Base-by-base conservation (phyloP, 345 rosid genomes). In the Cardiospermum halicacabum region DNA sequence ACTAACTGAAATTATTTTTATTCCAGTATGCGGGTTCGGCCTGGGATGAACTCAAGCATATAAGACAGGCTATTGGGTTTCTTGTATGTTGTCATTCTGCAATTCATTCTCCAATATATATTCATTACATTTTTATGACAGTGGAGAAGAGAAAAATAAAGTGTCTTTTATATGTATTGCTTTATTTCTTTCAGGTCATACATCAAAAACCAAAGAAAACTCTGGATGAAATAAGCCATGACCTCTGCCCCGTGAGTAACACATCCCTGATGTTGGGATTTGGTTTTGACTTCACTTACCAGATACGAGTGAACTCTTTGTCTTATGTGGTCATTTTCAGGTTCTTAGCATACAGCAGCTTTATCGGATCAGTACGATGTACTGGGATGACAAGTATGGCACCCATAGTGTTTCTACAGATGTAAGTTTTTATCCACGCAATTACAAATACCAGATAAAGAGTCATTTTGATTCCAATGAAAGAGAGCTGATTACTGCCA, bases 311-410 rank as follows among this genome's bases (percentile, higher is more conserved):
- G 39, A 24, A 13, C 6, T 34, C 5, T 34, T 34, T 7, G 3
- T 34, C 10, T 34, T 34, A 5, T 62, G 30, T 53, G 15, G 59
- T 34, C 43, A 18, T 56, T 49, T 59, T 0, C 85, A 92, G 98
- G 92, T 92, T 42, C 85, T 92, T 19, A 89, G 98, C 37, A 82
- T 92, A 69, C 98, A 92, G 67, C 98, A 92, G 75, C 75, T 92
- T 4, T 92, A 89, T 71, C 77, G 98, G 37, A 92, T 92, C 51
- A 82, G 98, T 67, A 89, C 98, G 0, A 87, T 92, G 96, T 92
- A 89, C 69, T 92, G 98, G 98, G 98, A 92, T 37, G 98, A 92
- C 84, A 92, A 92, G 78, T 92, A 92, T 49, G 95, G 92, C 69
- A 89, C 96, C 0, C 98, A 87, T 16, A 92, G 98, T 47, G 98